These are phyloP conservation scores for Dictyostelium citrinum DNA, from an alignment of 78 protist species.

Conservation along the genomic window DNA sequence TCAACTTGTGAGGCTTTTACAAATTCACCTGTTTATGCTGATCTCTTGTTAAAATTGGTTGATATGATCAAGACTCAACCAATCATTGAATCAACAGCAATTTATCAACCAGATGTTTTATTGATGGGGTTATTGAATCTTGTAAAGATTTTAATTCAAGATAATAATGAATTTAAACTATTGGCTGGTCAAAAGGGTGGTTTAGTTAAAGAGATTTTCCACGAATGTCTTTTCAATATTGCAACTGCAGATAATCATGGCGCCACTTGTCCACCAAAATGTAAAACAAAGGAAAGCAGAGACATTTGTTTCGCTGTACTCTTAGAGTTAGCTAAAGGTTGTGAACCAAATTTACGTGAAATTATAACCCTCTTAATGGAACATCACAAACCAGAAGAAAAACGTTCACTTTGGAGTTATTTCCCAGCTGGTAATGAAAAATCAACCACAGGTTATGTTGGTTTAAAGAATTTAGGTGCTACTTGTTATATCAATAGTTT, in stretches of 20 bases:
- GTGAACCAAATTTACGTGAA: conserved; percentile 6
- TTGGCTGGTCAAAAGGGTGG: conserved; percentile 58
- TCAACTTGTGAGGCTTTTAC: not conserved
- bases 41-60: not conserved
- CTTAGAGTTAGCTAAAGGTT: conserved; percentile 36
- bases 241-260: conserved; percentile 81
- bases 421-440: conserved; percentile 78
- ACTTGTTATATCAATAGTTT: conserved; percentile 93
- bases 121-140: conserved; percentile 41
- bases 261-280: conserved; percentile 79
- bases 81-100: conserved; percentile 40
- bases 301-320: conserved; percentile 70
- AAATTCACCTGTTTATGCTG: not conserved
- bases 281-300: conserved; percentile 61
- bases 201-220: conserved; percentile 45
- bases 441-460: conserved; percentile 87
- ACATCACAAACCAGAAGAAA: conserved; percentile 62
- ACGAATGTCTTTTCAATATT: conserved; percentile 72
- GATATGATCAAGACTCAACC: conserved; percentile 65
- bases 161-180: not conserved
- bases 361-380: not conserved
- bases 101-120: conserved; percentile 24
- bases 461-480: conserved; percentile 91
- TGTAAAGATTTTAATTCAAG: conserved; percentile 44
- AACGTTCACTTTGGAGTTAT: conserved; percentile 63